A percentile compares a stretch with the other conserved stretches of the same genome.
phyloP scores from a whole-genome alignment of 345 rosid species.

The Euphorbia tirucalli region DNA sequence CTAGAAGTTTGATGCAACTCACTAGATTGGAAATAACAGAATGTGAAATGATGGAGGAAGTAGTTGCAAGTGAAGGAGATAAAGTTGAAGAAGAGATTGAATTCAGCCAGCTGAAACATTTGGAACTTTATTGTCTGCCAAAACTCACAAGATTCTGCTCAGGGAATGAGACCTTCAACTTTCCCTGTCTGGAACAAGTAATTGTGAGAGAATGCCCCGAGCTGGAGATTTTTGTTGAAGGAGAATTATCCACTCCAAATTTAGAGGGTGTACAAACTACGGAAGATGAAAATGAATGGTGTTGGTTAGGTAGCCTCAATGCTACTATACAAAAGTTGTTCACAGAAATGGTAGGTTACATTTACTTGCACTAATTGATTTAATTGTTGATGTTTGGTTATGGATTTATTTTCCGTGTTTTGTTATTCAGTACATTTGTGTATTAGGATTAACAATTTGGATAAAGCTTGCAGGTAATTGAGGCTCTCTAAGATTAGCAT shows the following conservation, averaged over 20 bases:
- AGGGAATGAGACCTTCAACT: not conserved
- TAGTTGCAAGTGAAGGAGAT: not conserved
- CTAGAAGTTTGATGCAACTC: not conserved
- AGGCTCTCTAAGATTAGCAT: too few species aligned
- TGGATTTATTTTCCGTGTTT: too few species aligned
- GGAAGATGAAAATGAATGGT: not conserved
- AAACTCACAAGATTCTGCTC: not conserved
- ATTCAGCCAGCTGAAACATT: not conserved
- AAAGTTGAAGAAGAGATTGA: not conserved
- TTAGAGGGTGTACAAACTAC: not conserved
- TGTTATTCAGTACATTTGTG: too few species aligned
- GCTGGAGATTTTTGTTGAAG: constrained; percentile 3
- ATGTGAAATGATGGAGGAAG: not conserved
- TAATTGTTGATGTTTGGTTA: too few species aligned
- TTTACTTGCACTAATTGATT: not conserved
- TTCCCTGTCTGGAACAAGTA: constrained; percentile 2
- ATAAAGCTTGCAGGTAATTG: too few species aligned
- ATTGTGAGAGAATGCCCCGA: constrained; percentile 7
- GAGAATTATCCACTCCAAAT: constrained; percentile 3
- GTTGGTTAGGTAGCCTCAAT: not conserved
- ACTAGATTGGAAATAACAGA: not conserved
- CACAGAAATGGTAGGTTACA: not conserved
- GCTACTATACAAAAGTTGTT: not conserved
- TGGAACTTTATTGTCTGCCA: not conserved
- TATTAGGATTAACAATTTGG: too few species aligned